Base-by-base conservation (phyloP, 2,329 filamentous ascomycete genomes). In the Diaporthe sp. region DNA sequence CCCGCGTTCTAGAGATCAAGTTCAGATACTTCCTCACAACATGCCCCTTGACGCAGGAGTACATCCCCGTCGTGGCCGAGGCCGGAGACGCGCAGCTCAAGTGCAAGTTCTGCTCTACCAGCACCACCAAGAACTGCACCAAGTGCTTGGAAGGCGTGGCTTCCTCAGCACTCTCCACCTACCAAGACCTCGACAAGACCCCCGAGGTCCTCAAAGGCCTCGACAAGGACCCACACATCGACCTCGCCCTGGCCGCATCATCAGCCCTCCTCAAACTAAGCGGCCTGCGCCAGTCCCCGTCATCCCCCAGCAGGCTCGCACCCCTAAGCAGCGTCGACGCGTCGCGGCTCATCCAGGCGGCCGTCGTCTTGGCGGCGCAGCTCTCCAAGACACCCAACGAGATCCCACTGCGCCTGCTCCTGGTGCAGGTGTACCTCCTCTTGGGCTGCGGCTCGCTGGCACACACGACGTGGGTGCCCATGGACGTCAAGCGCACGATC, bases 401-500 rank as follows among this genome's bases (percentile, higher is more conserved):
- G 58, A 84, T 84, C 66, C 82, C 85, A 0, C 81, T 89, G 4
- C 85, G 86, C 3, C 82, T 91, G 5, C 76, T 91, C 0, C 82
- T 91, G 0, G 83, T 89, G 1, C 87, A 89, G 72, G 78, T 91
- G 3, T 88, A 89, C 68, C 81, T 90, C 13, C 80, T 86, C 4
- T 81, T 90, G 9, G 89, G 89, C 10, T 88, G 87, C 17, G 84
- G 84, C 0, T 83, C 86, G 1, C 83, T 84, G 25, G 87, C 87
- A 0, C 82, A 85, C 33, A 80, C 86, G 45, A 80, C 89, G 2
- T 91, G 89, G 88, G 82, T 84, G 15, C 83, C 83, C 0, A 83
- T 90, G 13, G 88, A 86, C 4, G 86, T 91, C 2, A 91, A 91
- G 80, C 86, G 89, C 30, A 89, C 88, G 0, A 88, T 90, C 38